Conservation (phyloP, 345 rosid species). For the Moricandia arvensis region DNA sequence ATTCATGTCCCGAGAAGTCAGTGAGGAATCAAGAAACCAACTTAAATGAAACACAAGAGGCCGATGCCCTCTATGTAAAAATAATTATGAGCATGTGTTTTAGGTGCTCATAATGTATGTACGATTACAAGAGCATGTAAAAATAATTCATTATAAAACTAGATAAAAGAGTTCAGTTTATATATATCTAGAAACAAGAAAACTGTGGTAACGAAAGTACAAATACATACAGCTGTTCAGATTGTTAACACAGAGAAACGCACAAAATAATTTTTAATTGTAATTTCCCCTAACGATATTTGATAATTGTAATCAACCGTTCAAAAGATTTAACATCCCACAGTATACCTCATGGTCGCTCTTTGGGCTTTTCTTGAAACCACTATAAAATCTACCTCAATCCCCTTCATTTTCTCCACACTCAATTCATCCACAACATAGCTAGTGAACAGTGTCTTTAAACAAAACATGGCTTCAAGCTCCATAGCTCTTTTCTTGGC, state of each 20-base stretch:
- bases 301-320: neutral
- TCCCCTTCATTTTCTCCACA: constrained; percentile 27
- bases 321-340: neutral
- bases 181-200: neutral
- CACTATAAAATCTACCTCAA: constrained; percentile 28
- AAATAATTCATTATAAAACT: too few species aligned
- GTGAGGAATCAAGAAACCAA: too few species aligned
- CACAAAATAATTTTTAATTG: neutral
- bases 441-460: constrained; percentile 11
- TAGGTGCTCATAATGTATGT: too few species aligned
- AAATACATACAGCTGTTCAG: neutral
- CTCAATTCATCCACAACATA: constrained; percentile 11
- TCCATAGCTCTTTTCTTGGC: constrained; percentile 33
- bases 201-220: neutral
- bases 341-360: neutral
- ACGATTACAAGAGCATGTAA: neutral
- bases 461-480: constrained; percentile 34
- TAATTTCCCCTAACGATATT: neutral
- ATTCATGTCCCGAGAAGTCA: too few species aligned
- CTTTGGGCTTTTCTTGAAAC: constrained; percentile 16
- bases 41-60: too few species aligned
- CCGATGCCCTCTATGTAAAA: too few species aligned
- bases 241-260: neutral
- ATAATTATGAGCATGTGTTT: too few species aligned
- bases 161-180: neutral